A percentile compares a stretch with the other conserved stretches of the same genome.
Evolutionary conservation across 2,329 filamentous ascomycete species (phyloP).

Genomic region (Trichoderma semiorbis): DNA sequence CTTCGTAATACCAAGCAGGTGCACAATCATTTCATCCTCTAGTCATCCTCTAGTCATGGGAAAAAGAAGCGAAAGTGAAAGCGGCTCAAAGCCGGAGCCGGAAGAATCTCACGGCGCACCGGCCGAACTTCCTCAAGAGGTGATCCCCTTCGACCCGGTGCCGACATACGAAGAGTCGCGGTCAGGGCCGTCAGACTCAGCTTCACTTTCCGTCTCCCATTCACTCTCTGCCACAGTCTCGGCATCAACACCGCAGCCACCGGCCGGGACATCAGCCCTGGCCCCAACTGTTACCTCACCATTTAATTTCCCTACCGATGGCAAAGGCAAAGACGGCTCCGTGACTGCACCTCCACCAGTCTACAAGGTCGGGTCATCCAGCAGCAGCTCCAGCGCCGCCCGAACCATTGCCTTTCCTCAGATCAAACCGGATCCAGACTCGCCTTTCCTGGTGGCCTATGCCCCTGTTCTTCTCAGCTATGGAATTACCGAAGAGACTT

Average conservation of each 20-base stretch:
- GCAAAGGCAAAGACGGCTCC: not conserved
- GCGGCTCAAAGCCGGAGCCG: not conserved
- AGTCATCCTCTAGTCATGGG: not conserved
- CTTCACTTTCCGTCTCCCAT: not conserved
- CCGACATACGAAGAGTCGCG: not conserved
- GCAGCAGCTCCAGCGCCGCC: conserved; percentile 1
- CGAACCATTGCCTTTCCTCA: conserved; percentile 43
- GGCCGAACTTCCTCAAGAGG: not conserved
- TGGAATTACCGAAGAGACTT: conserved; percentile 36
- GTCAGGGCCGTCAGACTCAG: not conserved
- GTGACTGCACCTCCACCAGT: conserved; percentile 19
- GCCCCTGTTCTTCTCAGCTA: conserved; percentile 36
- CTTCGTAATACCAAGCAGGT: not conserved
- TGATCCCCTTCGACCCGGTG: not conserved
- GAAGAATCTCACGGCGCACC: not conserved
- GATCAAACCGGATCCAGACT: conserved; percentile 29
- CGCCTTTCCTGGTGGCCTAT: conserved; percentile 41
- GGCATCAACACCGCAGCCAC: not conserved
- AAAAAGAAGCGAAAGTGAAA: not conserved
- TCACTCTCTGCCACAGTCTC: not conserved
- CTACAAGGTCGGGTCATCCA: conserved; percentile 20
- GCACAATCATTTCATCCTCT: not conserved
- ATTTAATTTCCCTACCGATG: conserved; percentile 34
- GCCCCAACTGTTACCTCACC: conserved; percentile 31
- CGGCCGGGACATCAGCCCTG: not conserved